Conservation (phyloP, 306 rosid species). For the Lablab purpureus region DNA sequence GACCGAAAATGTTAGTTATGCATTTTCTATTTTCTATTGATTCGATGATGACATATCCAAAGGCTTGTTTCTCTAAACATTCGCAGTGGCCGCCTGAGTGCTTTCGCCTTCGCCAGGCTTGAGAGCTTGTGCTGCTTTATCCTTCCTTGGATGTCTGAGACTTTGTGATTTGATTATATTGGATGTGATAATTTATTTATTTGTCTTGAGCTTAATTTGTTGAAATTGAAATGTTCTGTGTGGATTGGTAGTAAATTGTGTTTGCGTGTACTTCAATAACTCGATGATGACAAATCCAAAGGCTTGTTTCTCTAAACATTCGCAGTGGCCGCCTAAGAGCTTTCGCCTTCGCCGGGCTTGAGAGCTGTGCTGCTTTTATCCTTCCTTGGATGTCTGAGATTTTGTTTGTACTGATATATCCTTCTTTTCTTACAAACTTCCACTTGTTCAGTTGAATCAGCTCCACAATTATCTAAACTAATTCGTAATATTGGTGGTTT, state of each 20-base stretch:
- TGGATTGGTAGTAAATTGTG: too few relatives aligned
- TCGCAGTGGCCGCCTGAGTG: conserved; percentile 60
- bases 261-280: too few relatives aligned
- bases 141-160: conserved; percentile 63
- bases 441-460: too few relatives aligned
- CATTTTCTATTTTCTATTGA: too few relatives aligned
- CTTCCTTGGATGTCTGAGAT: conserved; percentile 62
- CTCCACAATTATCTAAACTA: too few relatives aligned
- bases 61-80: conserved; percentile 63
- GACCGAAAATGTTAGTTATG: accelerated
- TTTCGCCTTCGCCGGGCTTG: conserved; percentile 59
- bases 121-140: conserved; percentile 51
- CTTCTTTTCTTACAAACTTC: too few relatives aligned
- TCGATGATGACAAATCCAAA: conserved; percentile 56
- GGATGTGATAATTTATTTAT: too few relatives aligned
- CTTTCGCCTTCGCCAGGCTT: conserved; percentile 57
- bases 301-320: conserved; percentile 64
- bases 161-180: neutral
- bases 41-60: conserved; percentile 52
- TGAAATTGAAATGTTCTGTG: too few relatives aligned
- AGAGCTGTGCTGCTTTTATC: conserved; percentile 52
- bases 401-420: too few relatives aligned
- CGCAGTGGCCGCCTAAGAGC: conserved; percentile 62
- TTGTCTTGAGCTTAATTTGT: too few relatives aligned
- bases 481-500: too few relatives aligned